Base-by-base conservation (phyloP, 768 basidiomycete species). In the Mrakia blollopis region DNA sequence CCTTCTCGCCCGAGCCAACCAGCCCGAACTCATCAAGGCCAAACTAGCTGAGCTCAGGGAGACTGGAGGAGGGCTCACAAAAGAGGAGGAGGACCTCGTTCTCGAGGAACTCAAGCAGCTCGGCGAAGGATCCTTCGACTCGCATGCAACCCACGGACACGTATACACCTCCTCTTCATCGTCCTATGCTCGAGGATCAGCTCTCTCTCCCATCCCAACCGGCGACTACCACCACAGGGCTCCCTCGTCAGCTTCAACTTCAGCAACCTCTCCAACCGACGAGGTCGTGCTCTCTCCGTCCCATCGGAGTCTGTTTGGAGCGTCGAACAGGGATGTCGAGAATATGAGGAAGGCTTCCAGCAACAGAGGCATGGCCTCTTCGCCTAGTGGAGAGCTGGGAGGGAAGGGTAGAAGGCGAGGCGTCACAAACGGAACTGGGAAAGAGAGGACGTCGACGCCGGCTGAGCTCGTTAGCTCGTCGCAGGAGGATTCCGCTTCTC, bases 41-140 rank as follows among this genome's bases (percentile, higher is more conserved):
- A 73, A 77, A 32, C 70, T 77, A 37, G 68, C 39, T 0, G 69
- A 73, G n/a, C 75, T 71, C 23, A 61, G 69, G 16, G 44, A 16
- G 0, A 61, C 30, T 2, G 69, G 62, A 23, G 28, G 62, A 14
- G 41, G 7, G 6, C 28, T 77, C 8, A 73, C 71, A 1, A 30
- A n/a, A 25, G 76, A 77, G 50, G 76, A 77, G 69, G 76, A 77
- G 63, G 76, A 72, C 37, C 52, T 77, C 30, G 69, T 77, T 57
- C 57, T 72, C 11, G 54, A 60, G 11, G 76, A 77, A 37, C 54
- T 77, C 47, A 71, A 71, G n/a, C 71, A 67, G 62, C 72, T 72
- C 65, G 39, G 41, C 28, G 32, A 71, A 32, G 70, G 44, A 11
- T 28, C 37, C 67, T 67, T 52, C 16, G 41, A 10, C 57, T 23